A percentile compares a stretch with the other conserved stretches of the same genome.
These are phyloP conservation scores for Liriodendron chinense DNA, from an alignment of 164 flowering plant species.

Conservation along the genomic window DNA sequence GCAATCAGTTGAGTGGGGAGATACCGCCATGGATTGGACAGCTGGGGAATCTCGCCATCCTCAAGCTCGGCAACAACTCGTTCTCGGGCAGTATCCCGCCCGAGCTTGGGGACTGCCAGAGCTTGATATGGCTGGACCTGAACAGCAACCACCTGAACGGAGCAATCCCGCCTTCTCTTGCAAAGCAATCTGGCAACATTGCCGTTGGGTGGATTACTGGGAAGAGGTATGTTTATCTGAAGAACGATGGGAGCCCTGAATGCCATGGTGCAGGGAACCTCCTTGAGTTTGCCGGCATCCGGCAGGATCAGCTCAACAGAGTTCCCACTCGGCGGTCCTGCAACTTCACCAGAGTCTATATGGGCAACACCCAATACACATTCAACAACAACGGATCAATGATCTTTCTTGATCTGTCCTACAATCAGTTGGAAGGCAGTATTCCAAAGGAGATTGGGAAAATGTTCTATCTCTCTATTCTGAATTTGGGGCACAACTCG, in stretches of 20 bases:
- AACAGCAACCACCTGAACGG: constrained; percentile 76
- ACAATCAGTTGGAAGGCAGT: constrained; percentile 59
- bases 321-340: constrained; percentile 67
- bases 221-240: constrained; percentile 72
- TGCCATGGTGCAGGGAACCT: constrained; percentile 95
- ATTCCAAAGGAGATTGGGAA: constrained; percentile 82
- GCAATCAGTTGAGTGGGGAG: constrained; percentile 66
- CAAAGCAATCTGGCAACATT: constrained; percentile 76
- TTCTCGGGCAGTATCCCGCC: constrained; percentile 70
- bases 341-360: constrained; percentile 66
- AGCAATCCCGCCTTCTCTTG: constrained; percentile 60
- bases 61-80: constrained; percentile 87
- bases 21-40: constrained; percentile 75
- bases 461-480: constrained; percentile 56
- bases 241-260: constrained; percentile 63
- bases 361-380: constrained; percentile 58
- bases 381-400: constrained; percentile 85
- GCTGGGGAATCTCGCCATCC: constrained; percentile 64
- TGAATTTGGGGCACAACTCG: constrained; percentile 85
- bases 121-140: constrained; percentile 95
- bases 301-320: constrained; percentile 49
- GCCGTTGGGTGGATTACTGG: constrained; percentile 61
- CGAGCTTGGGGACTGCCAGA: constrained; percentile 82
- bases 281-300: constrained; percentile 83
- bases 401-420: constrained; percentile 84